Evolutionary conservation across 2,329 filamentous ascomycete genomes (phyloP).

Genomic region (Volutella citrinella): DNA sequence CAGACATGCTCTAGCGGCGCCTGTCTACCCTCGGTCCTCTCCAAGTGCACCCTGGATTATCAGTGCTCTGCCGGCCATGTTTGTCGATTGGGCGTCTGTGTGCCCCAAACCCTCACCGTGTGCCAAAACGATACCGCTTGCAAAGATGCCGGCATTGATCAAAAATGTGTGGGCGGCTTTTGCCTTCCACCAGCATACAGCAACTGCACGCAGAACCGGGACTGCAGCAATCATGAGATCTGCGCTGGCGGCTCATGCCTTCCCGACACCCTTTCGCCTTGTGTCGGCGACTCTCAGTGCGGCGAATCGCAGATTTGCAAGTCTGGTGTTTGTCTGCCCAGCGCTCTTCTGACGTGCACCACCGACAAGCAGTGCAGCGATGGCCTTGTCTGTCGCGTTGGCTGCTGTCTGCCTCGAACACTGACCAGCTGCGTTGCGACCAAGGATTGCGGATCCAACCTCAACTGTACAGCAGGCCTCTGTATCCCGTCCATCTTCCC

Average conservation of each 20-base stretch:
- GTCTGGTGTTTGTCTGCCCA: slow-evolving; percentile 3
- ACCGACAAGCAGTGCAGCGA: background rate
- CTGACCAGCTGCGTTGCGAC: slow-evolving; percentile 1
- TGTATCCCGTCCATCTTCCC: slow-evolving; percentile 2
- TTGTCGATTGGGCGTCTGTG: slow-evolving; percentile 1
- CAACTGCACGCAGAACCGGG: background rate
- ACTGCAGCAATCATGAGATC: background rate
- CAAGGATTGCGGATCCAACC: background rate
- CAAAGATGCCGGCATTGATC: background rate
- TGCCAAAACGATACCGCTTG: slow-evolving; percentile 2
- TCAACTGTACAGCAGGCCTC: slow-evolving; percentile 2
- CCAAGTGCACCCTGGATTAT: background rate
- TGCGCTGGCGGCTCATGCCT: slow-evolving; percentile 3
- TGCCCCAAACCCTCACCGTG: background rate
- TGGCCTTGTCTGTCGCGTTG: slow-evolving; percentile 1
- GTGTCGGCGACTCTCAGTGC: background rate
- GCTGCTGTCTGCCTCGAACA: slow-evolving; percentile 1
- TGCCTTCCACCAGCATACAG: slow-evolving; percentile 2
- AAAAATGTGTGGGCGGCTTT: slow-evolving; percentile 3
- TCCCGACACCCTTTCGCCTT: background rate
- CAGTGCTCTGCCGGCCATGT: background rate
- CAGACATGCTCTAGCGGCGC: slow-evolving; percentile 1
- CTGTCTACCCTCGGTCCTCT: slow-evolving; percentile 1
- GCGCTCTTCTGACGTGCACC: background rate
- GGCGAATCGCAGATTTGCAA: slow-evolving; percentile 1